Base-by-base conservation (phyloP, 257 asterid genomes). In the Solanum boliviense region DNA sequence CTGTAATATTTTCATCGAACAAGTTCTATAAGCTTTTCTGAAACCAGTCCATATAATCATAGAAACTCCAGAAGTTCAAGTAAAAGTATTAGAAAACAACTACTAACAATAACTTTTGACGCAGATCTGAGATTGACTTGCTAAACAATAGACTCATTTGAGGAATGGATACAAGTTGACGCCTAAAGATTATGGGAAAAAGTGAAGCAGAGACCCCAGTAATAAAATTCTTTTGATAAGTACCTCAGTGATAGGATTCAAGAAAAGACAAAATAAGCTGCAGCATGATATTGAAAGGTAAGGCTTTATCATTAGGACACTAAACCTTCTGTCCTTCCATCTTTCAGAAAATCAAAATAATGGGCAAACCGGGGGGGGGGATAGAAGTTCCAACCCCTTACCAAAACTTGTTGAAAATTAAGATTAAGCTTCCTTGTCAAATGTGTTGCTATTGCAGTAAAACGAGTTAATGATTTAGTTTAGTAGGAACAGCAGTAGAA, bases 1-100 rank as follows among this genome's bases (percentile, higher is more conserved):
- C 99, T 97, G 93, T 89, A 91, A 62, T 70, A 81, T 72, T 90
- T 84, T 82, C 31, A 72, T 48, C 52, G 86, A 82, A 52, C 16
- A 44, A 75, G 60, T n/a, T 39, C 86, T 9, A 20, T 82, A 82
- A 82, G 71, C 44, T 82, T 48, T 48, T 82, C 71, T 48, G 71
- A 82, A 5, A 31, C 18, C 85, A 82, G 86, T 29, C 71, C 20
- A 31, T 31, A 20, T 82, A 29, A 48, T 9, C 44, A 1, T 48
- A 18, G 60, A 29, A 82, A 79, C 39, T 79, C 38, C 67, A 79
- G 41, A 48, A 82, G 27, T 18, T 16, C 86, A 52, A 31, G 70
- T 31, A 82, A 31, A 48, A 16, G 70, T 29, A 48, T 48, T 48
- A 82, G 20, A 52, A 18, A 82, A 82, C 62, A 82, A 18, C 86